phyloP scores from a whole-genome alignment of 495 filamentous ascomycete genomes.

The Xylaria curta region DNA sequence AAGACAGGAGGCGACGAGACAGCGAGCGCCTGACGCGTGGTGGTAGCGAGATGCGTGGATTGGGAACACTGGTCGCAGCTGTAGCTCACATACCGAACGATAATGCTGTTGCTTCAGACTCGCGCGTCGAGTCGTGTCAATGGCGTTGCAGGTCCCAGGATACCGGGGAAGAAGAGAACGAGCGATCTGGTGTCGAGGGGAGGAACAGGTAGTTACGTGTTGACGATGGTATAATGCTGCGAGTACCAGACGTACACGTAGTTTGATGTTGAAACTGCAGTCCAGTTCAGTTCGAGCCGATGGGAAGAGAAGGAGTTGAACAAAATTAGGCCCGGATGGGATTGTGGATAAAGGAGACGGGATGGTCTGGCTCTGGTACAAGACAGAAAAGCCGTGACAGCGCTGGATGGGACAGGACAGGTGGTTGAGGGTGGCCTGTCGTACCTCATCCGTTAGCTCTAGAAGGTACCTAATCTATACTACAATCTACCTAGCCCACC shows the following conservation, averaged over 20 bases:
- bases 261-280: constrained; percentile 24
- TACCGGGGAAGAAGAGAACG: constrained; percentile 25
- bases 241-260: constrained; percentile 15
- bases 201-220: constrained; percentile 16
- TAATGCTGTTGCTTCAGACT: constrained; percentile 26
- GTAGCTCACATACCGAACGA: constrained; percentile 27
- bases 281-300: constrained; percentile 21
- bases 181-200: constrained; percentile 18
- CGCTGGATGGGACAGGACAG: not conserved
- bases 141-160: constrained; percentile 25
- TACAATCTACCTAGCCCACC: constrained; percentile 6
- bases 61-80: constrained; percentile 8
- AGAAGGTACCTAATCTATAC: constrained; percentile 12
- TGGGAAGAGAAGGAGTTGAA: constrained; percentile 30
- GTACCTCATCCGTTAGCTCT: constrained; percentile 8
- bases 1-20: constrained; percentile 9
- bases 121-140: constrained; percentile 28
- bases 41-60: not conserved
- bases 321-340: constrained; percentile 28
- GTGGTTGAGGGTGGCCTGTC: constrained; percentile 19
- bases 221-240: constrained; percentile 15
- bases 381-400: constrained; percentile 18
- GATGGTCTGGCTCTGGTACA: constrained; percentile 14
- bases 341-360: constrained; percentile 32
- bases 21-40: constrained; percentile 5